Percentiles rank a stretch among this genome's conserved stretches.
These are phyloP conservation scores for Jackrogersella minutella DNA, from an alignment of 495 filamentous ascomycete species.

Conservation along the genomic window DNA sequence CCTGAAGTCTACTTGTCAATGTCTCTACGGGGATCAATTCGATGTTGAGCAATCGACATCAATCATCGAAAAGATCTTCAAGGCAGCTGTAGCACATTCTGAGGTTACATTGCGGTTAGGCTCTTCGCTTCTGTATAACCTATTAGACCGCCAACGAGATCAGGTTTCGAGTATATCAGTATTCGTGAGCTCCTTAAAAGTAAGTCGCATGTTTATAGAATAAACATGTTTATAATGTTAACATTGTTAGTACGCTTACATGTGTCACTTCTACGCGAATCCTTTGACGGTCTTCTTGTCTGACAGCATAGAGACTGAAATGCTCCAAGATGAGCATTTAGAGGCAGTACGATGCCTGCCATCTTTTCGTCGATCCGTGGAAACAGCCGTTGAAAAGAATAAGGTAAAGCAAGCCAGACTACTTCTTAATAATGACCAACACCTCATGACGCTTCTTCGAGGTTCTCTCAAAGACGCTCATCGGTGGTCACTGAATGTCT, in stretches of 20 bases:
- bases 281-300: constrained; percentile 74
- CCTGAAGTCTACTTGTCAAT: constrained; percentile 73
- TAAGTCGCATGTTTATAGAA: constrained; percentile 45
- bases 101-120: constrained; percentile 72
- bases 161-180: constrained; percentile 86
- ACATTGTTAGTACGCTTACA: constrained; percentile 77
- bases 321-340: constrained; percentile 66
- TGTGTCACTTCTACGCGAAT: constrained; percentile 96
- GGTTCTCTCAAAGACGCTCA: constrained; percentile 33
- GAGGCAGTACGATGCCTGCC: constrained; percentile 79
- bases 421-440: constrained; percentile 52
- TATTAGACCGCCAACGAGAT: constrained; percentile 82
- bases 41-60: constrained; percentile 80
- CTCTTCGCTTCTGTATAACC: constrained; percentile 63
- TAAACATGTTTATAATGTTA: constrained; percentile 8
- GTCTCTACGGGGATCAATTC: constrained; percentile 80
- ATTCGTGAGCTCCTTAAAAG: constrained; percentile 82
- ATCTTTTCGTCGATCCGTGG: constrained; percentile 72
- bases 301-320: constrained; percentile 44
- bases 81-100: constrained; percentile 65
- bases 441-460: constrained; percentile 35
- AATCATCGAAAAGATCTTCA: constrained; percentile 81
- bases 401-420: constrained; percentile 47
- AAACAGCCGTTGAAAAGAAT: constrained; percentile 48
- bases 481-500: constrained; percentile 28